phyloP scores from a whole-genome alignment of 164 flowering plant genomes.

The Aristolochia fimbriata region DNA sequence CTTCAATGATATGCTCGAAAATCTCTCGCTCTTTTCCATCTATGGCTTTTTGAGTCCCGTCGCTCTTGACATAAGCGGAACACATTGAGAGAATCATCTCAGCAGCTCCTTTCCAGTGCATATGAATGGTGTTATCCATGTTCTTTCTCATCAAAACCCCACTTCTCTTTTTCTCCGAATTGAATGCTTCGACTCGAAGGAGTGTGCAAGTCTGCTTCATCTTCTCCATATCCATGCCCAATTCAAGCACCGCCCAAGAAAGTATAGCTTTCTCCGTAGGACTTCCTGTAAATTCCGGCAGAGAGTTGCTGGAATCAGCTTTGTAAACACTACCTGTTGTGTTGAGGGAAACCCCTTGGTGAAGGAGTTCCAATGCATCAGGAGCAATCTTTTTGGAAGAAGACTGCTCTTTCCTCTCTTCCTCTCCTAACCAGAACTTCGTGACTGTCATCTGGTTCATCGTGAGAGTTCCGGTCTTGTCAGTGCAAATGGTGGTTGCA shows the following conservation, averaged over 20 bases:
- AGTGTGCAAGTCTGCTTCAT: slow-evolving; percentile 13
- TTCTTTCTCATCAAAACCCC: slow-evolving; percentile 29
- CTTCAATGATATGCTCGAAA: slow-evolving; percentile 30
- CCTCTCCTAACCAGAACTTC: slow-evolving; percentile 48
- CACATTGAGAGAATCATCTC: slow-evolving; percentile 56
- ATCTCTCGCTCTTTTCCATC: slow-evolving; percentile 10
- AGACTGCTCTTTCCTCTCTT: slow-evolving; percentile 13
- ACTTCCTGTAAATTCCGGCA: slow-evolving; percentile 44
- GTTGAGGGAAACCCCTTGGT: slow-evolving; percentile 41
- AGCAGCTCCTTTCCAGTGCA: slow-evolving; percentile 69
- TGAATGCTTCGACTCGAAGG: slow-evolving; percentile 48
- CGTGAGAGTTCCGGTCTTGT: slow-evolving; percentile 69
- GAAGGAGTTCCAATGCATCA: slow-evolving; percentile 21
- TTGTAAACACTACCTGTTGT: slow-evolving; percentile 40
- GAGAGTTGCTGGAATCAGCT: slow-evolving; percentile 6
- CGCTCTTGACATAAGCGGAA: slow-evolving; percentile 28
- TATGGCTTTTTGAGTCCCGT: slow-evolving; percentile 20
- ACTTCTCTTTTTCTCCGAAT: slow-evolving; percentile 49
- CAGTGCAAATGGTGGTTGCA: slow-evolving; percentile 60
- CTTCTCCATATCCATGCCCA: slow-evolving; percentile 31
- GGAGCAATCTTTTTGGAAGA: slow-evolving; percentile 5
- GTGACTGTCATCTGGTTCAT: slow-evolving; percentile 63
- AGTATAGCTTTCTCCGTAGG: slow-evolving; percentile 70
- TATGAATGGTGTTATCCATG: slow-evolving; percentile 13
- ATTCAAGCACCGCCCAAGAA: slow-evolving; percentile 38